phyloP scores from a whole-genome alignment of 2,329 filamentous ascomycete genomes.

The Cryphonectria japonica region DNA sequence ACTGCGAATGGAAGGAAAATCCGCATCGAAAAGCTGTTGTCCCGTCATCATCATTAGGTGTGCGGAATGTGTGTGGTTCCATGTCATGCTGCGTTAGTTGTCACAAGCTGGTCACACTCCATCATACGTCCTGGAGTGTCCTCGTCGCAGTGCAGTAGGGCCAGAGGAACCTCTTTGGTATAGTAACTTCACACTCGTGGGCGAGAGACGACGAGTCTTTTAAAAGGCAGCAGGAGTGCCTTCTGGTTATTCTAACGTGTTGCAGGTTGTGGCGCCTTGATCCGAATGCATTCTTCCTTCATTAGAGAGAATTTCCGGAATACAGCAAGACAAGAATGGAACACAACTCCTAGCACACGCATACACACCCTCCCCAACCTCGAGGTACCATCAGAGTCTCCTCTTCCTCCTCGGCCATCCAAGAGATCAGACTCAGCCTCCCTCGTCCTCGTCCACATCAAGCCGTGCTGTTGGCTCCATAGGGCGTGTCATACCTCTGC shows the following conservation, averaged over 20 bases:
- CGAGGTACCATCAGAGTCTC: not conserved
- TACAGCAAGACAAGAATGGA: not conserved
- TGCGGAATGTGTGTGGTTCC: not conserved
- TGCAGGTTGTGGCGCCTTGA: not conserved
- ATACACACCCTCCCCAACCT: not conserved
- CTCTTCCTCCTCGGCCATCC: not conserved
- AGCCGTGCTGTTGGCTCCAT: not conserved
- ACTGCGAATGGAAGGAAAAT: not conserved
- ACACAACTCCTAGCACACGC: not conserved
- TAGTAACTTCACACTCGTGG: not conserved
- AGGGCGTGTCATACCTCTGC: slow-evolving; percentile 43
- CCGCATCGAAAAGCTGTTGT: not conserved
- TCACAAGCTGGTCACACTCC: not conserved
- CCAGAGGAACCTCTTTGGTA: not conserved
- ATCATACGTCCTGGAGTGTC: not conserved
- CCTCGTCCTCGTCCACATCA: not conserved
- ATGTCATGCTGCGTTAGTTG: not conserved
- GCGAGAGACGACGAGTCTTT: not conserved
- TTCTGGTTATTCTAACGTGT: not conserved
- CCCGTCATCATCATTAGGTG: not conserved
- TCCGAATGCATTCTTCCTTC: not conserved
- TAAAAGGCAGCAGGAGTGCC: not conserved
- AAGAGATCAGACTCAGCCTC: not conserved
- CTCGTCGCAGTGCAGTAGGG: not conserved
- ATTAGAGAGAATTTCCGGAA: not conserved